These are phyloP conservation scores for Rhizoclosmatium sp. DNA, from an alignment of 192 early-diverging fungal species.

Conservation along the genomic window DNA sequence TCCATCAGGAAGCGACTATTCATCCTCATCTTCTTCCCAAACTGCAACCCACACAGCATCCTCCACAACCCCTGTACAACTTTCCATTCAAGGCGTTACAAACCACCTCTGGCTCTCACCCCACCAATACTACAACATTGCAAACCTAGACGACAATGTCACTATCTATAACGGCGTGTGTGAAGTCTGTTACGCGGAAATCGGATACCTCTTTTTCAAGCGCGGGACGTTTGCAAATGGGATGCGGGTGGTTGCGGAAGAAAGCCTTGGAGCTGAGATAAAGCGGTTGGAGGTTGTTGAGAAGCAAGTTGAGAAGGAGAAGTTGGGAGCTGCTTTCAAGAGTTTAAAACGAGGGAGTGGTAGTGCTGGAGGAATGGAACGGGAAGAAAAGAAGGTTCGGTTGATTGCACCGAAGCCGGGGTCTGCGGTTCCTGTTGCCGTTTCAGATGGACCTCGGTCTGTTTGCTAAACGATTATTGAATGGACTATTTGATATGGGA, in stretches of 20 bases:
- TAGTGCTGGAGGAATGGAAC: background rate
- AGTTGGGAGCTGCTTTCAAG: background rate
- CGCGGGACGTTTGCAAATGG: conserved; percentile 31
- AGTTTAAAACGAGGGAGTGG: background rate
- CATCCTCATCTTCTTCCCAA: background rate
- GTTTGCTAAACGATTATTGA: too few species aligned
- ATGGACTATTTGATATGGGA: too few species aligned
- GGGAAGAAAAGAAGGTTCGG: conserved; percentile 13
- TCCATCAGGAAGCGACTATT: background rate
- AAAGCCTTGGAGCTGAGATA: background rate
- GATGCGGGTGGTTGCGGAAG: conserved; percentile 4
- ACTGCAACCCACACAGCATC: background rate
- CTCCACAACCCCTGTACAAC: background rate
- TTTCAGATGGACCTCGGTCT: background rate
- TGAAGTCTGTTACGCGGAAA: conserved; percentile 42
- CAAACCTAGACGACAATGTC: background rate
- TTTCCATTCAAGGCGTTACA: conserved; percentile 13
- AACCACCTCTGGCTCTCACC: conserved; percentile 42
- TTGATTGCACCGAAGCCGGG: conserved; percentile 11
- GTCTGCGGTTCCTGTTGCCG: background rate
- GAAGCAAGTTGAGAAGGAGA: conserved; percentile 13
- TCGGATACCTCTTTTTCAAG: conserved; percentile 35
- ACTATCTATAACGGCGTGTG: conserved; percentile 35
- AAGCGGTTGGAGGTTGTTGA: conserved; percentile 5
- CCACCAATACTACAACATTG: conserved; percentile 37